Evolutionary conservation across 306 rosid genomes (phyloP).

Genomic region (Pterocarpus macrocarpus): DNA sequence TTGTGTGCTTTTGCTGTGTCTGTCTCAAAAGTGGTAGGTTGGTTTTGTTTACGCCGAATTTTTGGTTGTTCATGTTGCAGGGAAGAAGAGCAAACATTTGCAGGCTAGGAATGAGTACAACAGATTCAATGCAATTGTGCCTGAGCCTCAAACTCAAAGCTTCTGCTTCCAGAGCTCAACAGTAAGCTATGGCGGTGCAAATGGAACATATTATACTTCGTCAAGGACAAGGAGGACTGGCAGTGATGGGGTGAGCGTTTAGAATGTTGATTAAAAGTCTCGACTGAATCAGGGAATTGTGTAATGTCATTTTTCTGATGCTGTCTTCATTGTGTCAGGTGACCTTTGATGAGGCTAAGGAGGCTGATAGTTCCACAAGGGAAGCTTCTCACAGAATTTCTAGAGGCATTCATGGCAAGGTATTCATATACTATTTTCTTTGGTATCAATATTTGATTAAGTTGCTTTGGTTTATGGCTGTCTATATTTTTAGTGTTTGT

Average conservation of each 20-base stretch:
- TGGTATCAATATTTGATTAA: background rate
- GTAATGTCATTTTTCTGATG: constrained; percentile 38
- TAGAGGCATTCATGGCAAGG: constrained; percentile 81
- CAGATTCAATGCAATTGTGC: constrained; percentile 34
- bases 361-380: constrained; percentile 76
- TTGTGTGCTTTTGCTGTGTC: constrained; percentile 5
- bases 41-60: constrained; percentile 33
- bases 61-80: constrained; percentile 50
- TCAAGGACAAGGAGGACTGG: constrained; percentile 77
- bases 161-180: constrained; percentile 86
- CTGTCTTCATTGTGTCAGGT: constrained; percentile 56
- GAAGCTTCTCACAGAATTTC: constrained; percentile 74
- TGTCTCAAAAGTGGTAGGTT: background rate
- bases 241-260: constrained; percentile 82
- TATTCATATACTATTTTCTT: constrained; percentile 33
- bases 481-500: constrained; percentile 13
- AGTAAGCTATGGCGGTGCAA: constrained; percentile 72
- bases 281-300: background rate
- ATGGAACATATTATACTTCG: constrained; percentile 75
- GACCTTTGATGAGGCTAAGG: constrained; percentile 83
- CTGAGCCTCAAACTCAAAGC: constrained; percentile 70
- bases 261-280: constrained; percentile 24
- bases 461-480: constrained; percentile 23
- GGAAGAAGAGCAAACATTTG: constrained; percentile 59
- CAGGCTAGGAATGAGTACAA: constrained; percentile 47